Conservation (phyloP, 2,329 filamentous ascomycete species). For the Esteya vermicola region DNA sequence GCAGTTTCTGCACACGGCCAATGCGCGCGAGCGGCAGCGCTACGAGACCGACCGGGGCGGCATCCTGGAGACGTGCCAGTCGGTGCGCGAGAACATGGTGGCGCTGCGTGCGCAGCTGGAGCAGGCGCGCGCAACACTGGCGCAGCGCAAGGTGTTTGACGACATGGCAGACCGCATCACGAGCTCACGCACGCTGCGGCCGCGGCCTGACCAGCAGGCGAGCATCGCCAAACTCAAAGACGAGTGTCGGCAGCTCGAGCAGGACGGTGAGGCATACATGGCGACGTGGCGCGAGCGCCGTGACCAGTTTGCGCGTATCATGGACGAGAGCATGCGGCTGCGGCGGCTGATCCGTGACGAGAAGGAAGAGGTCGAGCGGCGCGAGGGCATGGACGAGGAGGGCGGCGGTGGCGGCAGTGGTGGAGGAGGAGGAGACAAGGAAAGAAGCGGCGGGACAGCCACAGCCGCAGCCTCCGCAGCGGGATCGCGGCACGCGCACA, state of each 20-base stretch:
- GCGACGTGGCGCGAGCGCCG: slow-evolving; percentile 72
- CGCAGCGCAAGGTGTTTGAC: slow-evolving; percentile 74
- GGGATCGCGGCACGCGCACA: no score
- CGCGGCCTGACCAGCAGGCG: slow-evolving; percentile 68
- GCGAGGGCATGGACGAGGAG: slow-evolving; percentile 66
- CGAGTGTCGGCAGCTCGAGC: slow-evolving; percentile 77
- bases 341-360: slow-evolving; percentile 80
- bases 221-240: slow-evolving; percentile 71
- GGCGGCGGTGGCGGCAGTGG: slow-evolving; percentile 31
- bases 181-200: slow-evolving; percentile 61
- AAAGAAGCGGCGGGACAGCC: not conserved
- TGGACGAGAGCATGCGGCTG: slow-evolving; percentile 81
- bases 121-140: slow-evolving; percentile 59
- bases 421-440: not conserved
- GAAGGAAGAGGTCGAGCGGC: slow-evolving; percentile 82
- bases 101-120: slow-evolving; percentile 62
- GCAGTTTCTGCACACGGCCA: slow-evolving; percentile 74
- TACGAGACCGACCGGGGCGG: slow-evolving; percentile 69
- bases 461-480: not conserved
- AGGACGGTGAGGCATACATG: slow-evolving; percentile 69
- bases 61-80: slow-evolving; percentile 65
- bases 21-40: slow-evolving; percentile 67
- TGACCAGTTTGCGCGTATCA: slow-evolving; percentile 76
- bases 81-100: slow-evolving; percentile 61
- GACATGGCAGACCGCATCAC: slow-evolving; percentile 79